Conservation (phyloP, 2,329 filamentous ascomycete genomes). For the Microsporum canis region DNA sequence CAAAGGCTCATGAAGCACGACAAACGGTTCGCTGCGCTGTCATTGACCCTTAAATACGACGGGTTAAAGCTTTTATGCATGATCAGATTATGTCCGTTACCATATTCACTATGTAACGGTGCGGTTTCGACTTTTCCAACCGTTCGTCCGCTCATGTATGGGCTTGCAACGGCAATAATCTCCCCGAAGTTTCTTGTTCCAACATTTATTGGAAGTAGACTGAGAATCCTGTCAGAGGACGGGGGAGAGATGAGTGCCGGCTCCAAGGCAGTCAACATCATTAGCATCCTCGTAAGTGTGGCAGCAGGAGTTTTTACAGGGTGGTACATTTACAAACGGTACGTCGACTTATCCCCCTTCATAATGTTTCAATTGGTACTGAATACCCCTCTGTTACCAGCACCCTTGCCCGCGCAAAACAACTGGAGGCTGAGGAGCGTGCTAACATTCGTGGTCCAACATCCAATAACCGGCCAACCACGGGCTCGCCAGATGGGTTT, state of each 20-base stretch:
- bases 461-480: slow-evolving; percentile 15
- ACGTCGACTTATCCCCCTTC: slow-evolving; percentile 11
- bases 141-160: slow-evolving; percentile 64
- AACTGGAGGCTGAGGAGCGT: slow-evolving; percentile 39
- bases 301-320: slow-evolving; percentile 64
- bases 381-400: slow-evolving; percentile 17
- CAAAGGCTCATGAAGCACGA: slow-evolving; percentile 69
- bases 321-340: slow-evolving; percentile 69
- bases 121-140: slow-evolving; percentile 90
- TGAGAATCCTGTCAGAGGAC: slow-evolving; percentile 72
- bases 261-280: slow-evolving; percentile 73
- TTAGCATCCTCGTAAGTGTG: slow-evolving; percentile 62
- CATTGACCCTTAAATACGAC: slow-evolving; percentile 79
- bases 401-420: slow-evolving; percentile 38
- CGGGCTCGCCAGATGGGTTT: slow-evolving; percentile 16
- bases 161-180: slow-evolving; percentile 68
- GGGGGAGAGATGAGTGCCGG: slow-evolving; percentile 69
- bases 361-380: not conserved
- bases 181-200: slow-evolving; percentile 82
- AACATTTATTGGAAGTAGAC: slow-evolving; percentile 76
- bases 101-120: slow-evolving; percentile 86
- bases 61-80: slow-evolving; percentile 80
- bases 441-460: slow-evolving; percentile 28
- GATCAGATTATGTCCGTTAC: slow-evolving; percentile 84
- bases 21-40: slow-evolving; percentile 75